Conservation (phyloP, 805 yeast species). For the Maudiozyma pseudohumilis region DNA sequence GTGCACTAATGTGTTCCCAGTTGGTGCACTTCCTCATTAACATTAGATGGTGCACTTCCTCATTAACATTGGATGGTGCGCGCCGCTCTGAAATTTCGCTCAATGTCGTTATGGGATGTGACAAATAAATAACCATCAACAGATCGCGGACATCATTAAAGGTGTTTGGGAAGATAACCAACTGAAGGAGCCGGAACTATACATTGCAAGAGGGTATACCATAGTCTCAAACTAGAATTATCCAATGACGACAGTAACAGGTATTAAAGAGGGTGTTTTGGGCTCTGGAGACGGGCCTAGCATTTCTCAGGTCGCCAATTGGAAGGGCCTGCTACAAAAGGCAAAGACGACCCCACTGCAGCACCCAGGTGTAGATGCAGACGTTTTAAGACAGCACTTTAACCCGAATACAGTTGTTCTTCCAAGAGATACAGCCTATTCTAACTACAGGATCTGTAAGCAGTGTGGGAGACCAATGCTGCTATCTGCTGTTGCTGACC, state of each 20-base stretch:
- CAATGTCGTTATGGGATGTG: too few species aligned
- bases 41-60: too few species aligned
- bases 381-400: constrained; percentile 13
- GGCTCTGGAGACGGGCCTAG: not conserved
- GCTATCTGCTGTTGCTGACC: constrained; percentile 20
- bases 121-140: too few species aligned
- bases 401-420: constrained; percentile 16
- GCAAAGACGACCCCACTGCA: constrained; percentile 2
- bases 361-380: constrained; percentile 7
- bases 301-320: constrained; percentile 4
- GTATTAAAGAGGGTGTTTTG: not conserved
- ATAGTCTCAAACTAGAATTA: too few species aligned
- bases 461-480: constrained; percentile 27
- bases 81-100: too few species aligned
- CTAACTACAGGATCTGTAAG: constrained; percentile 24
- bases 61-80: too few species aligned
- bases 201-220: too few species aligned
- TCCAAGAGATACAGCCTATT: constrained; percentile 1
- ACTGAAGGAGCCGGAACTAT: too few species aligned
- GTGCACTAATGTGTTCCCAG: too few species aligned
- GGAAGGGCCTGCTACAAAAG: constrained; percentile 14
- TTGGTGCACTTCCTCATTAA: too few species aligned
- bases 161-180: too few species aligned
- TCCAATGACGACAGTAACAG: constrained; percentile 1
- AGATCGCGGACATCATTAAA: too few species aligned